Conservation (phyloP, 2,329 filamentous ascomycete genomes). For the Parafenestella ontariensis region DNA sequence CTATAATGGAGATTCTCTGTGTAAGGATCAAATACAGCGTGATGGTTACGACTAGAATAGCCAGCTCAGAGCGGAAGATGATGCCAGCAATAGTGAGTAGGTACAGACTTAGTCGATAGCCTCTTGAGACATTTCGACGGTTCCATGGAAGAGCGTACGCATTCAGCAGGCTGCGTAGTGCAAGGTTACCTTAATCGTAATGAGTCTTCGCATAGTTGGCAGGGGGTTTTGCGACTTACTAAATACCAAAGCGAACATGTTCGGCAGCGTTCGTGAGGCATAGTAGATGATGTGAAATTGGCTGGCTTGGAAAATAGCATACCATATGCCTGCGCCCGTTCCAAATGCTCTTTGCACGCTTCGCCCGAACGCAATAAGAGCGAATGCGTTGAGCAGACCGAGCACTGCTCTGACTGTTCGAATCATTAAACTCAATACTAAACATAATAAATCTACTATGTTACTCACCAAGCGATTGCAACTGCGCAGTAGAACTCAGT, state of each 20-base stretch:
- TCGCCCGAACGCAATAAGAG: conserved; percentile 70
- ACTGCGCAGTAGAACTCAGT: conserved; percentile 62
- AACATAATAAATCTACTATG: background rate
- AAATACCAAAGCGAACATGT: conserved; percentile 93
- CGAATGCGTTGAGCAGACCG: conserved; percentile 75
- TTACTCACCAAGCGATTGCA: conserved; percentile 63
- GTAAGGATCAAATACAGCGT: conserved; percentile 69
- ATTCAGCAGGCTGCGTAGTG: conserved; percentile 62
- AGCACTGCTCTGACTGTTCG: conserved; percentile 73
- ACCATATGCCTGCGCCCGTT: conserved; percentile 75
- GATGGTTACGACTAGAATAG: conserved; percentile 76
- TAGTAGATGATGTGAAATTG: conserved; percentile 97
- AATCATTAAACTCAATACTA: conserved; percentile 3
- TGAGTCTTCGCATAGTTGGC: background rate
- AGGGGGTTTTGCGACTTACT: conserved; percentile 61
- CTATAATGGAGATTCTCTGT: conserved; percentile 60
- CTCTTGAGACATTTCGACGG: conserved; percentile 48
- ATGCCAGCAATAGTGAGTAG: conserved; percentile 81
- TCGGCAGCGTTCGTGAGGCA: conserved; percentile 87
- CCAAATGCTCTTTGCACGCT: conserved; percentile 74
- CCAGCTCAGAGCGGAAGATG: conserved; percentile 89
- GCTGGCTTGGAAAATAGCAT: conserved; percentile 74
- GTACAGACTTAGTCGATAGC: conserved; percentile 71
- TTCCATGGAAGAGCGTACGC: conserved; percentile 50
- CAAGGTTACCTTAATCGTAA: conserved; percentile 65